Evolutionary conservation across 495 filamentous ascomycete species (phyloP), one percentile per base, ranked within the genome.

Genomic region (Lophiostoma macrostomum): DNA sequence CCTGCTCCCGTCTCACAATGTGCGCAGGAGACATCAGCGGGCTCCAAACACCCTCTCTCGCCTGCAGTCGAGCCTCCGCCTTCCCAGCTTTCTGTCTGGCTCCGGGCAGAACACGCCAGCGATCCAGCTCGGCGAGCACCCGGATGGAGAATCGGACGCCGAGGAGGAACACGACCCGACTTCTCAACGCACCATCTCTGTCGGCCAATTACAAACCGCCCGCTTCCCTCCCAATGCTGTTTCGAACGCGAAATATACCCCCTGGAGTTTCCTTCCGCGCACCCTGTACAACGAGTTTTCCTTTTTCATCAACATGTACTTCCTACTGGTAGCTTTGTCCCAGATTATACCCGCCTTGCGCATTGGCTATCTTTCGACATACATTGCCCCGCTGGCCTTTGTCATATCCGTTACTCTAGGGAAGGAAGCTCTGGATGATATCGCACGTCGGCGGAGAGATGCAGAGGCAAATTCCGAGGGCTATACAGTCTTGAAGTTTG

Each of bases 291-390:
- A 97, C 73, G 94, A 99, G 61, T 99, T 99, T 65, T 95, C 90
- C 37, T 97, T 97, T 73, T 99, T 99, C 71, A 96, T 97, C 78
- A 99, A 99, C 75, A 84, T 96, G 64, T 99, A 99, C 64, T 99
- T 97, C 68, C 77, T 99, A 6, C 77, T 97, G 5, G 94, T 99
- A 4, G 94, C 94, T 6, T 71, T 96, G 34, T 96, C 90, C 12
- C 94, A 99, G 71, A 84, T 87, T 31, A 87, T 99, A 50, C 90
- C 90, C 13, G 76, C 87, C 6, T 69, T 99, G 32, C 80, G 88
- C 27, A 96, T 99, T 62, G 94, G 94, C 36, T 96, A 95, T 66
- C 79, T 97, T 53, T 89, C 87, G 11, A 96, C 93, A 1, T 99
- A 97, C 61, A 84, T 96, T 64, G 91, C 86, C 13, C 94, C 94